Conservation (phyloP, 2,329 filamentous ascomycete species). For the Aspergillus sp. region DNA sequence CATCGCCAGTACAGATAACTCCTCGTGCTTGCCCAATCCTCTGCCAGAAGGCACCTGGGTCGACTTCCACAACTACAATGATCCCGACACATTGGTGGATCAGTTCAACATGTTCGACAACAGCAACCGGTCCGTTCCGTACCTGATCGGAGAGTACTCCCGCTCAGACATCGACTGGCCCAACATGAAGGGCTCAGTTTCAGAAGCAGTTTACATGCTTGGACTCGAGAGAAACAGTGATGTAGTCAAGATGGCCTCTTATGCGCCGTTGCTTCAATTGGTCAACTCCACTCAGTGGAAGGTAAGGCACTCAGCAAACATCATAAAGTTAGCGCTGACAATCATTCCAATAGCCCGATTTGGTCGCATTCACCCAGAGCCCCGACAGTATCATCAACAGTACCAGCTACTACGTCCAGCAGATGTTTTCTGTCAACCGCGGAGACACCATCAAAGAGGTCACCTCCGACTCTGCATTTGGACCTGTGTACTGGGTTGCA, state of each 20-base stretch:
- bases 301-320: slow-evolving; percentile 4
- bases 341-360: slow-evolving; percentile 14
- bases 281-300: slow-evolving; percentile 25
- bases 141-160: slow-evolving; percentile 22
- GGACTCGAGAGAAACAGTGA: slow-evolving; percentile 36
- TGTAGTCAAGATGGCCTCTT: slow-evolving; percentile 24
- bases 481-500: slow-evolving; percentile 25
- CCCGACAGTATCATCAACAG: slow-evolving; percentile 15
- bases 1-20: slow-evolving; percentile 41
- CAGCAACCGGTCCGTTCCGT: slow-evolving; percentile 25
- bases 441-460: slow-evolving; percentile 19
- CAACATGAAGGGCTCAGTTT: slow-evolving; percentile 46
- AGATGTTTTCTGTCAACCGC: slow-evolving; percentile 20
- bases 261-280: slow-evolving; percentile 25
- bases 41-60: slow-evolving; percentile 33
- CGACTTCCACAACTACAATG: slow-evolving; percentile 50
- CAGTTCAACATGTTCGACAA: slow-evolving; percentile 53
- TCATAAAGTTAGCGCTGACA: neutral
- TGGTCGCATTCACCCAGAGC: slow-evolving; percentile 18
- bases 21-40: slow-evolving; percentile 13
- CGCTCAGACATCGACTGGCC: slow-evolving; percentile 11
- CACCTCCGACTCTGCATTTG: slow-evolving; percentile 14
- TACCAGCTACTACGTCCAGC: slow-evolving; percentile 25
- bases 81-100: slow-evolving; percentile 45
- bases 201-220: slow-evolving; percentile 60